These are phyloP conservation scores for Erodium maritimum DNA, from an alignment of 345 rosid genomes.

Conservation along the genomic window DNA sequence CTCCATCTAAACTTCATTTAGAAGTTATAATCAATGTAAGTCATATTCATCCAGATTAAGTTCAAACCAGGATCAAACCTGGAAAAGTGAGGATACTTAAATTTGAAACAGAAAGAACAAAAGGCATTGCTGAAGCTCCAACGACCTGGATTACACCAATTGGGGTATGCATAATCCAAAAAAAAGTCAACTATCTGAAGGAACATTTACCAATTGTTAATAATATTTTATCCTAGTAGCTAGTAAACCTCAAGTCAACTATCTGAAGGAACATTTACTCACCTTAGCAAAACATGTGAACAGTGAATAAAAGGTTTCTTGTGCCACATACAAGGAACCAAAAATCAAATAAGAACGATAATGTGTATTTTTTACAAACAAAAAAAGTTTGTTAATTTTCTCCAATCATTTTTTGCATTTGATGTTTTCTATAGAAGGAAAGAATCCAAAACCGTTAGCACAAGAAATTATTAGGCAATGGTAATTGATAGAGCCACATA, in stretches of 20 bases:
- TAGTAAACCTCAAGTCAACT: neutral
- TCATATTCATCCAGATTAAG: neutral
- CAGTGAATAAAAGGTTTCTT: neutral
- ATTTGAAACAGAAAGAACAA: neutral
- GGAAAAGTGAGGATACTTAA: neutral
- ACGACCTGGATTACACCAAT: neutral
- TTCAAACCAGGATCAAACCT: neutral
- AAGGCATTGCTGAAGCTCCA: neutral
- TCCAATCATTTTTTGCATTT: no score
- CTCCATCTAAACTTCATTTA: neutral
- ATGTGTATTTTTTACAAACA: neutral
- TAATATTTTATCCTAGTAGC: no score
- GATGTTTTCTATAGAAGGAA: no score
- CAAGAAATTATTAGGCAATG: neutral
- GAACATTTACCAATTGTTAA: no score
- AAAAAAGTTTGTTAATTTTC: no score
- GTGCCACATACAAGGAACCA: neutral
- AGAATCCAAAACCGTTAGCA: neutral
- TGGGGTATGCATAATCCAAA: neutral
- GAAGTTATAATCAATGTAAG: neutral
- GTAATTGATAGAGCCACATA: neutral
- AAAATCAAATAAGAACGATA: neutral
- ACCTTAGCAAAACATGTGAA: neutral
- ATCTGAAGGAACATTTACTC: neutral
- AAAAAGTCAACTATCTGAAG: no score